Evolutionary conservation across 2,329 filamentous ascomycete genomes (phyloP), one percentile per base, ranked within the genome.

Genomic region (Teratosphaeriaceae sp.): DNA sequence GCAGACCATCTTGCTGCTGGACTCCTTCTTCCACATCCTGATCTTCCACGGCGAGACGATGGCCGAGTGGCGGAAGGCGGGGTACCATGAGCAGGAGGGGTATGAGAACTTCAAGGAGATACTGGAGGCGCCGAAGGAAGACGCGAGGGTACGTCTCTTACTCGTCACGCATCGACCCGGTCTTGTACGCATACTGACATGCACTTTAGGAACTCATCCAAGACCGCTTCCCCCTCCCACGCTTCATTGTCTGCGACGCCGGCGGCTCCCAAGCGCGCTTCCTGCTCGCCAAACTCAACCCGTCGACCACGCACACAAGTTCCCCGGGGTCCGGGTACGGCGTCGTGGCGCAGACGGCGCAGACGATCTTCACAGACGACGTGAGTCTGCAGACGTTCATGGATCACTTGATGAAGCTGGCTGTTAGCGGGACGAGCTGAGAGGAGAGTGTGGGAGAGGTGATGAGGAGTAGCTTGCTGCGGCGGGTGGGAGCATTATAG

Each of bases 21-120:
- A 98, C 60, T 97, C 92, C 0, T 98, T 98, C 74, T 98, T 98
- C 78, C 92, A 98, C 65, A 98, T 98, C 49, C 79, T 98, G 43
- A 98, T 98, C 57, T 98, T 97, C 78, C 89, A 98, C 59, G 92
- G 92, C 50, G 90, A 98, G 73, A 97, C 90, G 0, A 85, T 97
- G 66, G 92, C 92, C 1, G 88, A 96, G 64, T 98, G 92, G 92
- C 82, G 89, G 53, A 97, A 98, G 67, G 89, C 89, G 15, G 92
- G 92, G 1, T 98, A 98, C 62, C 92, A 98, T 56, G 88, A 96
- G 2, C 90, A 97, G 65, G 90, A 96, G 62, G 92, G 92, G 8
- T 98, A 98, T 60, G 92, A 97, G 66, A 97, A 96, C 67, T 94
- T 98, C 69, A 84, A 84, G 38, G 69, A 81, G 23, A 74, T 98